Conservation (phyloP, 2,329 filamentous ascomycete species). For the Cucurbitaria berberidis region DNA sequence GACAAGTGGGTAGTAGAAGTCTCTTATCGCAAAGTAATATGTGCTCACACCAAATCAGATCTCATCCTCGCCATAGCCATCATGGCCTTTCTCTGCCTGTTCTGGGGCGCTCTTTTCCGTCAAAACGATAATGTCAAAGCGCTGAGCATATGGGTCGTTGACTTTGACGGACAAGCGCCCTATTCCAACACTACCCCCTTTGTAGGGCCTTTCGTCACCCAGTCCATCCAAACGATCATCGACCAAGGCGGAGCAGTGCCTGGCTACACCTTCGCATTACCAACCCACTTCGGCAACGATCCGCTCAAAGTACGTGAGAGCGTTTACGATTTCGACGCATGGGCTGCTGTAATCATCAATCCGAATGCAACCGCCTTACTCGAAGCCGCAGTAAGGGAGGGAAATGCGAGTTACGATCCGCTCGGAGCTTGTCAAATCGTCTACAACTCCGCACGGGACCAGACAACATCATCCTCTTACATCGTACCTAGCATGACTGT, state of each 20-base stretch:
- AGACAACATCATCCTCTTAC: slow-evolving; percentile 59
- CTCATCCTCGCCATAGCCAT: slow-evolving; percentile 34
- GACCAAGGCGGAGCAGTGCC: slow-evolving; percentile 47
- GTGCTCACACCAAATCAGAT: slow-evolving; percentile 19
- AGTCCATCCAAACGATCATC: slow-evolving; percentile 53
- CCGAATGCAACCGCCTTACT: slow-evolving; percentile 66
- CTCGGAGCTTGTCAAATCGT: slow-evolving; percentile 64
- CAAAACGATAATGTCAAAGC: slow-evolving; percentile 31
- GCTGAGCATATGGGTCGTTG: slow-evolving; percentile 64
- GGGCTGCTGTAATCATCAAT: slow-evolving; percentile 67
- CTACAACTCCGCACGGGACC: slow-evolving; percentile 63
- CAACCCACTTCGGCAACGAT: slow-evolving; percentile 61
- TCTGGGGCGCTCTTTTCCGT: slow-evolving; percentile 40
- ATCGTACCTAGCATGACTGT: slow-evolving; percentile 58
- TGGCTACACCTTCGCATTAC: slow-evolving; percentile 57
- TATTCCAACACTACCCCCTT: slow-evolving; percentile 56
- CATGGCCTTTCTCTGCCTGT: slow-evolving; percentile 33
- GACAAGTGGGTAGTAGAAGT: slow-evolving; percentile 23
- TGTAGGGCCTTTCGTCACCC: slow-evolving; percentile 61
- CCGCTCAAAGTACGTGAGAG: slow-evolving; percentile 62
- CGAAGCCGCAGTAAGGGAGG: slow-evolving; percentile 58
- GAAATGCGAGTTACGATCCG: slow-evolving; percentile 67
- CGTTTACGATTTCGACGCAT: slow-evolving; percentile 64
- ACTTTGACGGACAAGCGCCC: slow-evolving; percentile 65
- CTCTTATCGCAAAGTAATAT: background rate